Evolutionary conservation across 495 filamentous ascomycete species (phyloP).

Genomic region (Daldinia childiae): DNA sequence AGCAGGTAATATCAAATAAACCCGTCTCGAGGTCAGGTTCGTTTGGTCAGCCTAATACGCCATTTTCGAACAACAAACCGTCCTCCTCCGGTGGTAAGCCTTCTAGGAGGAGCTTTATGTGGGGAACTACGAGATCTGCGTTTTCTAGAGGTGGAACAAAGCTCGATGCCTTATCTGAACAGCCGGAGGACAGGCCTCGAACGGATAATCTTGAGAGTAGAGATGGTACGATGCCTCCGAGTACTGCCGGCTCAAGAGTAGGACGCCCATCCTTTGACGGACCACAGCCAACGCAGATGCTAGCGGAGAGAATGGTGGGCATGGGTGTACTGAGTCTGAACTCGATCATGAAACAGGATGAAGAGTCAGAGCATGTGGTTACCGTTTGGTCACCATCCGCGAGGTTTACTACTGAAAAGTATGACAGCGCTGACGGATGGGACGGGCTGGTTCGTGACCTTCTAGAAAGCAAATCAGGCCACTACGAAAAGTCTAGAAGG

Average conservation of each 20-base stretch:
- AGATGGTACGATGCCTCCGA: conserved; percentile 61
- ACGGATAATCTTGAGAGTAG: conserved; percentile 50
- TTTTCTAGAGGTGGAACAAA: conserved; percentile 58
- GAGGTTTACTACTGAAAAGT: conserved; percentile 56
- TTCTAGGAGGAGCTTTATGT: conserved; percentile 86
- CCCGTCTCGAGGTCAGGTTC: conserved; percentile 58
- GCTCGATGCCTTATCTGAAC: conserved; percentile 60
- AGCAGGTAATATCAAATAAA: conserved; percentile 60
- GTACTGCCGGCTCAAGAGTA: conserved; percentile 63
- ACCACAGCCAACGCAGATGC: conserved; percentile 48
- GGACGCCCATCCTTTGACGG: conserved; percentile 58
- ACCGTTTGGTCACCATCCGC: conserved; percentile 77
- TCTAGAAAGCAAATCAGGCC: conserved; percentile 73
- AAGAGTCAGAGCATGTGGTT: conserved; percentile 79
- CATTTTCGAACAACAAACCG: conserved; percentile 56
- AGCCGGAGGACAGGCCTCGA: conserved; percentile 52
- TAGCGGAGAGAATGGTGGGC: conserved; percentile 72
- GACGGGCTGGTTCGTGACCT: conserved; percentile 79
- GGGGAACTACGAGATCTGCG: conserved; percentile 65
- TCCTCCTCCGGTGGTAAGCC: conserved; percentile 60
- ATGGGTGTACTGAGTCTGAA: conserved; percentile 85
- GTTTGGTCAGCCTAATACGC: conserved; percentile 46
- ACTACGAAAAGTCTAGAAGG: conserved; percentile 74
- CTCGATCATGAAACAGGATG: conserved; percentile 76
- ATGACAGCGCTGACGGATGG: conserved; percentile 73